Evolutionary conservation across 257 asterid genomes (phyloP).

Genomic region (Perilla frutescens): DNA sequence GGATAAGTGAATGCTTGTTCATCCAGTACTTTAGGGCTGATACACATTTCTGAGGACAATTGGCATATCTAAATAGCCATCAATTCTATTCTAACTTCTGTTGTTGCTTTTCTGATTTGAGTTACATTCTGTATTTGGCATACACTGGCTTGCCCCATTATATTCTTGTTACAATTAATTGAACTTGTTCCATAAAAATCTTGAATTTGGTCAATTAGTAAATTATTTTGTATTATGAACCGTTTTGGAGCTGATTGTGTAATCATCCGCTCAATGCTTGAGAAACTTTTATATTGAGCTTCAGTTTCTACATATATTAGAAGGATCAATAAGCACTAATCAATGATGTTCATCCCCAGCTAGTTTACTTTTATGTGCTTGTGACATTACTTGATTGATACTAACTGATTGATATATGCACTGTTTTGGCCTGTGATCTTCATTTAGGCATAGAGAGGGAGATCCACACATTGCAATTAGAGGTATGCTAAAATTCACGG

Average conservation of each 20-base stretch:
- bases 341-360: neutral
- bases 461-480: conserved; percentile 68
- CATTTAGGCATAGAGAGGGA: conserved; percentile 80
- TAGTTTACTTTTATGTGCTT: neutral
- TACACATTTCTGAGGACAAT: no score
- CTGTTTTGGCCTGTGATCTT: conserved; percentile 29
- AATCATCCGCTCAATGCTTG: neutral
- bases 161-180: no score
- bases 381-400: neutral
- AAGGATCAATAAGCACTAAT: neutral
- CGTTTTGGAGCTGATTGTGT: neutral
- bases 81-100: no score
- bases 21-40: no score
- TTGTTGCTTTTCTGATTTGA: no score
- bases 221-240: no score
- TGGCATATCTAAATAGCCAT: no score
- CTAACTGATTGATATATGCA: neutral
- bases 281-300: neutral
- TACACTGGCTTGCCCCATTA: no score
- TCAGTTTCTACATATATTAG: neutral
- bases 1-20: no score
- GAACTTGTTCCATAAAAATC: no score
- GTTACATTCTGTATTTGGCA: no score
- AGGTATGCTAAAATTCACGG: conserved; percentile 50
- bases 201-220: no score